Base-by-base conservation (phyloP, 2,329 filamentous ascomycete genomes). In the Trichoderma sp. region DNA sequence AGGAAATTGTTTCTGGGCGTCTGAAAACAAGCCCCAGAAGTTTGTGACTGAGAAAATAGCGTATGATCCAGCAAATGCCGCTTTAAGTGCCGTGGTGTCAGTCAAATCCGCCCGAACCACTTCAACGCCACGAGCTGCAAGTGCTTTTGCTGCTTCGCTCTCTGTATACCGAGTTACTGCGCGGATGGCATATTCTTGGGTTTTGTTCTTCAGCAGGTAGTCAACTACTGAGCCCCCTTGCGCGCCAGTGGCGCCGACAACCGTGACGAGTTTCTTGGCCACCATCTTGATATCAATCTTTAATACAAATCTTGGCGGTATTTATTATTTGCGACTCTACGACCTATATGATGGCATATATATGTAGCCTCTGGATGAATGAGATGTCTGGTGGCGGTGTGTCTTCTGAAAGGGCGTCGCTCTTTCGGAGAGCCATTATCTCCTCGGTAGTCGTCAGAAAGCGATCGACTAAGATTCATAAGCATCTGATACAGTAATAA, bases 11-110 rank as follows among this genome's bases (percentile, higher is more conserved):
- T 36, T 66, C 9, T 26, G 47, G 8, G 20, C 6, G 1, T 57
- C 20, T 28, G 12, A 20, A n/a, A 66, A 66, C 5, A 66, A 20
- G 1, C 63, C 47, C 63, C 63, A 66, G 6, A 66, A 57, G 73
- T 80, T 79, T 11, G 76, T 79, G 66, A 81, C 81, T 69, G 77
- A 74, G 71, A 81, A 81, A 8, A 78, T 74, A 12, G 77, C 79
- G 76, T 79, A 80, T 68, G 77, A 79, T n/a, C 75, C 77, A 62
- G 71, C 74, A 73, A 80, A 80, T 7, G 79, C 79, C 13, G 73
- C 73, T 15, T 75, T 7, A 11, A 79, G 62, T 26, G 78, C 71
- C 9, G 75, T 73, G 36, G 74, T 76, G 20, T 74, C 68, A 50
- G 76, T 64, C 0, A 78, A 78, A 39, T 80, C 77, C 3, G 78